phyloP scores from a whole-genome alignment of 768 basidiomycete genomes.

The Coprinopsis cinerea region DNA sequence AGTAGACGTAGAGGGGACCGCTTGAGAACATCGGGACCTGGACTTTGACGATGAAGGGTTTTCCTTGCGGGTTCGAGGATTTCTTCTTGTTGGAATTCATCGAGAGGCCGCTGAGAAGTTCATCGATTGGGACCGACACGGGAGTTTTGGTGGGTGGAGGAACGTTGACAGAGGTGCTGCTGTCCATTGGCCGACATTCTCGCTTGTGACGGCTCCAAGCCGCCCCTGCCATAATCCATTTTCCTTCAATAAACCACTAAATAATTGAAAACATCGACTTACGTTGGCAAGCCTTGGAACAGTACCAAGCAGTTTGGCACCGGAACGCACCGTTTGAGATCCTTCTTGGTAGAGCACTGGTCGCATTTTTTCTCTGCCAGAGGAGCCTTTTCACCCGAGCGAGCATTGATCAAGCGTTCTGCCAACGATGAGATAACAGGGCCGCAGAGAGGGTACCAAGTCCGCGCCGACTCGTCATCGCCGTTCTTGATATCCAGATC shows the following conservation, averaged over 20 bases:
- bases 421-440: constrained; percentile 38
- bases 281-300: constrained; percentile 52
- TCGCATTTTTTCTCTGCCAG: constrained; percentile 38
- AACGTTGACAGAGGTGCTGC: too few species aligned
- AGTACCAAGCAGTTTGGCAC: constrained; percentile 45
- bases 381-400: constrained; percentile 36
- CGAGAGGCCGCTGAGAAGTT: neutral
- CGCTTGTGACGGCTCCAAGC: constrained; percentile 5
- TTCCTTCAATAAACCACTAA: neutral
- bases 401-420: constrained; percentile 39
- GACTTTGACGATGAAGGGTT: constrained; percentile 2
- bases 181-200: too few species aligned
- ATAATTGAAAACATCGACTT: constrained; percentile 17
- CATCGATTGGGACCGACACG: neutral
- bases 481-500: constrained; percentile 33
- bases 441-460: constrained; percentile 29
- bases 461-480: constrained; percentile 29
- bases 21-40: neutral
- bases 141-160: too few species aligned
- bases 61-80: neutral
- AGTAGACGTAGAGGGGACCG: neutral
- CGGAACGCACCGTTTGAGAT: constrained; percentile 36
- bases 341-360: constrained; percentile 21
- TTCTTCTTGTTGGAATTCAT: neutral
- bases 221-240: neutral